Conservation (phyloP, 495 filamentous ascomycete species). For the Bacidia gigantensis region DNA sequence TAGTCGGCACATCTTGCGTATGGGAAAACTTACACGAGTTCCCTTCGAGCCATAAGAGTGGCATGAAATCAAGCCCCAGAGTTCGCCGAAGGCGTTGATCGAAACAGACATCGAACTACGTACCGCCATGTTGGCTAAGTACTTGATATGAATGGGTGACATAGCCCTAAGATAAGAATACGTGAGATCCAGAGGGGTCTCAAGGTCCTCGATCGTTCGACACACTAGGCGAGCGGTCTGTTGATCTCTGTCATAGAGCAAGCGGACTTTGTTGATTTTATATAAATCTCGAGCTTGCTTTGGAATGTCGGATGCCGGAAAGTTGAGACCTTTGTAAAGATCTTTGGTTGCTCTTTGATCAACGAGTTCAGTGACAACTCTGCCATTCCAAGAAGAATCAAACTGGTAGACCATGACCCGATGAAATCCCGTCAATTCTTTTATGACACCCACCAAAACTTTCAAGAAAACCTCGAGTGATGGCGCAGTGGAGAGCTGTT, state of each 20-base stretch:
- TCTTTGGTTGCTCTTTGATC: constrained; percentile 70
- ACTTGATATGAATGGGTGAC: constrained; percentile 82
- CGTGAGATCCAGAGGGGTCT: constrained; percentile 70
- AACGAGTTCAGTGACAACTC: constrained; percentile 76
- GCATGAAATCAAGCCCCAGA: constrained; percentile 86
- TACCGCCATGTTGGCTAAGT: constrained; percentile 80
- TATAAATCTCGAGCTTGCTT: constrained; percentile 73
- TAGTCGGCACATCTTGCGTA: constrained; percentile 87
- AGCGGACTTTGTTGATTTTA: constrained; percentile 64
- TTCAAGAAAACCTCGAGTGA: constrained; percentile 57
- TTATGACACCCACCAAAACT: constrained; percentile 60
- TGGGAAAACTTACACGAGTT: constrained; percentile 83
- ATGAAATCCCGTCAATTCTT: constrained; percentile 86
- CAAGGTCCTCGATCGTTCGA: constrained; percentile 58
- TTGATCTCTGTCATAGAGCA: constrained; percentile 64
- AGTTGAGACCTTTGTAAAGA: constrained; percentile 79
- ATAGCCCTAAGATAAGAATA: constrained; percentile 80
- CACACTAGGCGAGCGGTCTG: constrained; percentile 70
- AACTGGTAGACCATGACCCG: constrained; percentile 93
- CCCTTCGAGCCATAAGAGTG: constrained; percentile 66
- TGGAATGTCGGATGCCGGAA: constrained; percentile 84
- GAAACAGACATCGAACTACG: constrained; percentile 91
- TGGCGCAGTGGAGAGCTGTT: constrained; percentile 56
- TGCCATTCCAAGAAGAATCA: constrained; percentile 67
- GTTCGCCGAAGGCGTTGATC: constrained; percentile 67